Evolutionary conservation across 148 eudicot genomes (phyloP), one percentile per base, ranked within the genome.

Genomic region (Nepenthes gracilis): DNA sequence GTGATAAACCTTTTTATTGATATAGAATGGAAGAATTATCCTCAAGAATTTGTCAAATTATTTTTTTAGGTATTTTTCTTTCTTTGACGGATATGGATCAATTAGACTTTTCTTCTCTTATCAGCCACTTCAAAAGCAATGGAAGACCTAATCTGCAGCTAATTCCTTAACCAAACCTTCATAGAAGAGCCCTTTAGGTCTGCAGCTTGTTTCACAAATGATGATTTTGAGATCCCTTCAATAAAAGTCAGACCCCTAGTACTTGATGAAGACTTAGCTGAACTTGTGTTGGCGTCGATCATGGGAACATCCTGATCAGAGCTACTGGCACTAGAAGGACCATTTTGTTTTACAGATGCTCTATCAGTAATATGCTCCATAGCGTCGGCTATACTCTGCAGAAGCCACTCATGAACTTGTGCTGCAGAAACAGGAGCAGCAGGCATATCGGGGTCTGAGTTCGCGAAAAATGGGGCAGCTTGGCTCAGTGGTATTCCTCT

Each of bases 361-460:
- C 85, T 93, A 62, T 89, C 98, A 62, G 96, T 66, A 72, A 85
- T 77, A 70, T 73, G 88, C 55, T 84, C 96, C 71, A 85, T 74
- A 48, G 97, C 61, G 64, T 81, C 82, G 43, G 85, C 72, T 65
- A 93, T 75, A 64, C 75, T 84, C 74, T 93, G 85, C 59, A 86
- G 76, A 68, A 93, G 87, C 96, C 95, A 93, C 47, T 89, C 99
- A 69, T 84, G 96, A 73, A 83, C 87, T 75, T 82, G 85, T 50
- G 91, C 70, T 15, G 83, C 88, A 62, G 96, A 77, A 78, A 93
- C 96, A 63, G 96, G 92, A 65, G 81, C 95, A 63, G 99, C 96
- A 64, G 97, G 99, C 99, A 93, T 93, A 62, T 93, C 87, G 57
- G 99, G 97, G 74, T 93, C 99, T 62, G 99, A 89, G 73, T 93